phyloP scores from a whole-genome alignment of 2,329 filamentous ascomycete genomes.

The Diaporthe nobilis region DNA sequence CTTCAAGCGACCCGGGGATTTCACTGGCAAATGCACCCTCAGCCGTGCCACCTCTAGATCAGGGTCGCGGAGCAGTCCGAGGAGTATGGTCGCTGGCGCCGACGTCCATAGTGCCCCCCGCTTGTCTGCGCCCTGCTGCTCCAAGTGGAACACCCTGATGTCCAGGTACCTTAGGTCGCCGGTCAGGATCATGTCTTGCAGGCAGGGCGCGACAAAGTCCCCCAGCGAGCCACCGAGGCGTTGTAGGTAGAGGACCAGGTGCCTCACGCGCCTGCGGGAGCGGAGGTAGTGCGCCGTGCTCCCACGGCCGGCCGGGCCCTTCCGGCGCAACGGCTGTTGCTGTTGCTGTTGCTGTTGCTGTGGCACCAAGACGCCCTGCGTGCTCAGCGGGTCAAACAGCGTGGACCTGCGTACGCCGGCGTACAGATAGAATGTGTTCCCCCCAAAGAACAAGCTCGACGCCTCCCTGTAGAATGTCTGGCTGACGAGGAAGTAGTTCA shows the following conservation, averaged over 20 bases:
- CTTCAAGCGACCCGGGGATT: not conserved
- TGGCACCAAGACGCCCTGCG: too few species aligned
- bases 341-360: not conserved
- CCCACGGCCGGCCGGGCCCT: not conserved
- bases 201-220: slow-evolving; percentile 43
- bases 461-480: slow-evolving; percentile 45
- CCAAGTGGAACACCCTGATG: slow-evolving; percentile 37
- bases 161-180: slow-evolving; percentile 45
- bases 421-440: slow-evolving; percentile 48
- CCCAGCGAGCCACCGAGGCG: slow-evolving; percentile 44
- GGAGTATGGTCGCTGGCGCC: slow-evolving; percentile 49
- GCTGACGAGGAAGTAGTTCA: slow-evolving; percentile 40
- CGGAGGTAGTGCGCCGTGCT: slow-evolving; percentile 11
- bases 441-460: slow-evolving; percentile 48
- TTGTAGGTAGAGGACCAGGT: slow-evolving; percentile 44
- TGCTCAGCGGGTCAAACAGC: not conserved
- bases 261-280: slow-evolving; percentile 44
- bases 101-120: not conserved
- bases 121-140: slow-evolving; percentile 36
- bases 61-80: slow-evolving; percentile 61
- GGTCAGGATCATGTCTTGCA: slow-evolving; percentile 48
- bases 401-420: slow-evolving; percentile 22
- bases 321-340: too few species aligned
- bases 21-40: slow-evolving; percentile 49
- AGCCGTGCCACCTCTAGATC: slow-evolving; percentile 58